These are phyloP conservation scores for Manihot esculenta DNA, from an alignment of 441 rosid species.

Conservation along the genomic window DNA sequence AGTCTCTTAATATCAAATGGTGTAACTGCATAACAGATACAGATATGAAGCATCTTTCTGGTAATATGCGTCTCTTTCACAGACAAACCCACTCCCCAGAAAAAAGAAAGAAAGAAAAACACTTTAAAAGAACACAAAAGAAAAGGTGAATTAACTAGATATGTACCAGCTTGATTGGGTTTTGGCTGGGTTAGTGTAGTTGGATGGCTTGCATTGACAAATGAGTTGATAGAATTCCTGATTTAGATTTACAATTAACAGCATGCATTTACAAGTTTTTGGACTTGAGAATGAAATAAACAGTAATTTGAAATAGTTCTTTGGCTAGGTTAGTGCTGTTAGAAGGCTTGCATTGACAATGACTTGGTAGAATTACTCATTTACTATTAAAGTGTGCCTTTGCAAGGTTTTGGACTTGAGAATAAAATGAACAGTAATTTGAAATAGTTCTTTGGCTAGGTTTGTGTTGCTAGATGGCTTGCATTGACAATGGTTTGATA, in stretches of 20 bases:
- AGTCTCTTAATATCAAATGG: conserved; percentile 72
- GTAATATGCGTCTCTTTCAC: conserved; percentile 31
- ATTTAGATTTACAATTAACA: no score
- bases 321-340: no score
- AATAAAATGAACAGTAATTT: no score
- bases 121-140: no score
- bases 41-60: conserved; percentile 69
- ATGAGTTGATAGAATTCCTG: no score
- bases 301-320: no score
- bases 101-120: background rate
- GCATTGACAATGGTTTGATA: background rate
- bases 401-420: no score
- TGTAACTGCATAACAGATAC: conserved; percentile 72
- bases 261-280: background rate
- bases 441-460: no score
- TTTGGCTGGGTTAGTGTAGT: background rate
- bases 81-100: background rate
- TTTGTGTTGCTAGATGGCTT: background rate
- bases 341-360: no score
- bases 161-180: background rate
- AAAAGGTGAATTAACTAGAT: background rate
- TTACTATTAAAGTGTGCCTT: no score
- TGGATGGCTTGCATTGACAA: no score
- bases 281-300: background rate
- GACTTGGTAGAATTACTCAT: no score